Evolutionary conservation across 2,329 filamentous ascomycete species (phyloP), one percentile per base, ranked within the genome.

Genomic region (Sporothrix humicola): DNA sequence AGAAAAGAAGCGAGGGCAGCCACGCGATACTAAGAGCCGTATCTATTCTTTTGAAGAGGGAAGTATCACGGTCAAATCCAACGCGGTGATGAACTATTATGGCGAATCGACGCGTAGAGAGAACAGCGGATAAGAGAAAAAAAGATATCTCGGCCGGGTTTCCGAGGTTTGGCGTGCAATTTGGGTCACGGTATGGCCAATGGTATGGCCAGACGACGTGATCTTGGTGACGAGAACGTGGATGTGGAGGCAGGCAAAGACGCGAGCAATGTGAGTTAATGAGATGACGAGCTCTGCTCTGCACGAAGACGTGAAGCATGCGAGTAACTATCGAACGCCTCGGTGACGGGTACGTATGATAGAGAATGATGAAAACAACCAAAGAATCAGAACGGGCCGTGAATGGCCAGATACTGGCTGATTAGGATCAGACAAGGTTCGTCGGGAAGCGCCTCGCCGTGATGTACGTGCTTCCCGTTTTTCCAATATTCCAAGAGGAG

Each of bases 261-360:
- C 56, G 26, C n/a, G 56, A n/a, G n/a, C 26, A 59, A 59, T 59
- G 56, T 0, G 26, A 1, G 7, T 20, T 31, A n/a, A 23, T 56
- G 54, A 31, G 15, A 31, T 37, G 31, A 42, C 58, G 26, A 17
- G 50, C 50, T 15, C n/a, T 20, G 17, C n/a, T n/a, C n/a, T n/a
- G n/a, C 31, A 54, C 17, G 6, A 61, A 42, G 58, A 37, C 26
- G 58, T 61, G 58, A 61, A 61, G 58, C 26, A 61, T 61, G 58
- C 26, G 15, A 61, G 26, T 42, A 12, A 37, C 15, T 61, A 42
- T 61, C 7, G 58, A 61, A 42, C 26, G 31, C 58, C 26, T 37
- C 42, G 58, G 13, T 58, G 26, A n/a, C 42, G 26, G 31, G 9
- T 15, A 15, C 58, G 15, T 61, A 9, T n/a, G 56, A 37, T 31